phyloP scores from a whole-genome alignment of 2,329 filamentous ascomycete species.

The Fusarium sp. region DNA sequence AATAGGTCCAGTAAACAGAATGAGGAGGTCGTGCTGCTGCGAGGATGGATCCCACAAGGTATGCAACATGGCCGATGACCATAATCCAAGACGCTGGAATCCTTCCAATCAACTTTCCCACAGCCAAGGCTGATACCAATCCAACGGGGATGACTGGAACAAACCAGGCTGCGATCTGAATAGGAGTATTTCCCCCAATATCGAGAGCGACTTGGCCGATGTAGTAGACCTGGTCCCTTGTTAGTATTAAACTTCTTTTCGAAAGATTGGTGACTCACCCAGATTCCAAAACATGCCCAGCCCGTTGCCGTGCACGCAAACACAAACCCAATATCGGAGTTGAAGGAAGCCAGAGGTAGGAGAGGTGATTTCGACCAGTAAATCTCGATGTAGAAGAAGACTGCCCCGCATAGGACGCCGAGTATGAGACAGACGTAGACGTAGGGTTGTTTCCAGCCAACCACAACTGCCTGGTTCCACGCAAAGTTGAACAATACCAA shows the following conservation, averaged over 20 bases:
- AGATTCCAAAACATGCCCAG: slow-evolving; percentile 25
- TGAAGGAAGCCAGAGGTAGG: slow-evolving; percentile 10
- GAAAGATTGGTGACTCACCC: not conserved
- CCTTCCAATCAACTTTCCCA: slow-evolving; percentile 49
- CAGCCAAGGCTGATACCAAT: slow-evolving; percentile 54
- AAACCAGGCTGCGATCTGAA: slow-evolving; percentile 55
- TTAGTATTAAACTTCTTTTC: too few species aligned
- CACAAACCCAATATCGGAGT: slow-evolving; percentile 15
- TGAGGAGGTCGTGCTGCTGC: slow-evolving; percentile 57
- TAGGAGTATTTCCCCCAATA: slow-evolving; percentile 52
- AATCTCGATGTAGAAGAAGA: slow-evolving; percentile 10
- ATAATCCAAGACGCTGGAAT: slow-evolving; percentile 49
- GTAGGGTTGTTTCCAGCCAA: slow-evolving; percentile 66
- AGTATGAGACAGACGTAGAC: slow-evolving; percentile 66
- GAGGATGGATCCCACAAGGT: slow-evolving; percentile 53
- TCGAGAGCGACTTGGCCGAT: slow-evolving; percentile 48
- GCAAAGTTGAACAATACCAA: slow-evolving; percentile 71
- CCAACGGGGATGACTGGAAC: slow-evolving; percentile 51
- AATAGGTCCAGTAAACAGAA: slow-evolving; percentile 71
- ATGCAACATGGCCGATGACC: slow-evolving; percentile 55
- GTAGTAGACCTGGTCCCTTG: slow-evolving; percentile 3
- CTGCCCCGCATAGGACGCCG: slow-evolving; percentile 57
- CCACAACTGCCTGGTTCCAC: slow-evolving; percentile 70
- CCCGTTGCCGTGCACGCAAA: slow-evolving; percentile 19
- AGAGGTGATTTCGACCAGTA: slow-evolving; percentile 11